phyloP scores from a whole-genome alignment of 1,284 basidiomycete species.

The Boletus chippewaensis region DNA sequence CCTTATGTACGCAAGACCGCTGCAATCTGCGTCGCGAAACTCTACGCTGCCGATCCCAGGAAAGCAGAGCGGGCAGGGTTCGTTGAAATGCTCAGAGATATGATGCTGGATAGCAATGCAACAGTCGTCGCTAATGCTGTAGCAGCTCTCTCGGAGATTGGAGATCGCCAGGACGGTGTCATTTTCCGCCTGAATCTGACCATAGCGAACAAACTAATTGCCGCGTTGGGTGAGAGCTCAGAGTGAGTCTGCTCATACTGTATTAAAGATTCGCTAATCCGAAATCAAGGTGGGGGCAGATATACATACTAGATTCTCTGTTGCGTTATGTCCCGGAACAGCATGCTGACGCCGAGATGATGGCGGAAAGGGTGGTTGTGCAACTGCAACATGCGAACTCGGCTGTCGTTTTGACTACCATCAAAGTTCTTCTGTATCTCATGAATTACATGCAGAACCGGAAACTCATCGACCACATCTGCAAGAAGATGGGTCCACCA shows the following conservation, averaged over 20 bases:
- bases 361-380: conserved; percentile 90
- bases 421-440: conserved; percentile 92
- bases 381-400: conserved; percentile 91
- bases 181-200: conserved; percentile 80
- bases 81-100: conserved; percentile 78
- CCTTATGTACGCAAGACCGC: conserved; percentile 97
- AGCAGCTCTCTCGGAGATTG: conserved; percentile 87
- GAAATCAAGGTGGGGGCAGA: conserved; percentile 86
- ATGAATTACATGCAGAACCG: conserved; percentile 99
- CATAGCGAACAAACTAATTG: conserved; percentile 77
- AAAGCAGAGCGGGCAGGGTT: conserved; percentile 82
- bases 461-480: conserved; percentile 80
- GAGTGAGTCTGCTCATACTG: conserved; percentile 53
- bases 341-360: conserved; percentile 84
- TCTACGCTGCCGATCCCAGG: conserved; percentile 80
- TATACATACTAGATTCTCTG: conserved; percentile 94
- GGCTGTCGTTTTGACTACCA: conserved; percentile 89
- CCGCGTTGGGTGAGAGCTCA: conserved; percentile 84
- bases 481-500: conserved; percentile 96
- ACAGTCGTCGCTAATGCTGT: conserved; percentile 95
- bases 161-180: conserved; percentile 85
- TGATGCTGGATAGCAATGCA: conserved; percentile 89
- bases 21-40: conserved; percentile 88
- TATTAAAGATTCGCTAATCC: conserved; percentile 9
- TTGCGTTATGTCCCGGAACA: conserved; percentile 89